Percentiles rank a stretch among this genome's conserved stretches.
These are phyloP conservation scores for Myochromella boudieri DNA, from an alignment of 768 basidiomycete species.

Conservation along the genomic window DNA sequence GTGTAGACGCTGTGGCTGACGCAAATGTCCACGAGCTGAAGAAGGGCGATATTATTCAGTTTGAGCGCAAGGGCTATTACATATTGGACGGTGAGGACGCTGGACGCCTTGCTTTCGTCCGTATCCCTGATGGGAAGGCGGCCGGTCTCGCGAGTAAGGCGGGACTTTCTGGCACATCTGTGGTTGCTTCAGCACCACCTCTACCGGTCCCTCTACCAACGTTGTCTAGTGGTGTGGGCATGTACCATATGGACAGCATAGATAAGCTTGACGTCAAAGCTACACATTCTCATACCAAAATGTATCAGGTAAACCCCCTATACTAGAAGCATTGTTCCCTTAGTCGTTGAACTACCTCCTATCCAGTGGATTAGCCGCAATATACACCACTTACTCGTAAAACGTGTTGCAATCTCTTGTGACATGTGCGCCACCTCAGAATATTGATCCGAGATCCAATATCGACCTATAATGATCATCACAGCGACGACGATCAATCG, in stretches of 20 bases:
- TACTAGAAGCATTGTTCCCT: too few species aligned
- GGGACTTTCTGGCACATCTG: conserved; percentile 29
- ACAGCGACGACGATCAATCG: too few species aligned
- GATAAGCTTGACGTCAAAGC: conserved; percentile 53
- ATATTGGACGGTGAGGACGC: conserved; percentile 72
- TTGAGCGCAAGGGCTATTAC: conserved; percentile 97
- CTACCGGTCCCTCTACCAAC: conserved; percentile 24
- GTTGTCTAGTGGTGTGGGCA: conserved; percentile 44
- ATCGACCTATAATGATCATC: too few species aligned
- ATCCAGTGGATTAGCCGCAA: too few species aligned
- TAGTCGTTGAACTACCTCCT: too few species aligned
- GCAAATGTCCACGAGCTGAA: conserved; percentile 74
- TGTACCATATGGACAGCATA: conserved; percentile 74
- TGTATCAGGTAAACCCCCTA: conserved; percentile 75
- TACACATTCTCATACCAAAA: conserved; percentile 46
- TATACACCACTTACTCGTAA: too few species aligned
- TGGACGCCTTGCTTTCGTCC: conserved; percentile 78
- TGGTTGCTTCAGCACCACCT: conserved; percentile 28
- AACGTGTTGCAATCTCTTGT: too few species aligned
- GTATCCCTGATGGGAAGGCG: conserved; percentile 89
- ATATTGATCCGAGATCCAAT: too few species aligned
- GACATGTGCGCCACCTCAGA: too few species aligned
- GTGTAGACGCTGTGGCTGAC: conserved; percentile 80
- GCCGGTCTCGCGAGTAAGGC: conserved; percentile 82
- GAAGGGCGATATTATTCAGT: conserved; percentile 94